Conservation (phyloP, 1,139 yeast genomes). For the Yamadazyma oceani region DNA sequence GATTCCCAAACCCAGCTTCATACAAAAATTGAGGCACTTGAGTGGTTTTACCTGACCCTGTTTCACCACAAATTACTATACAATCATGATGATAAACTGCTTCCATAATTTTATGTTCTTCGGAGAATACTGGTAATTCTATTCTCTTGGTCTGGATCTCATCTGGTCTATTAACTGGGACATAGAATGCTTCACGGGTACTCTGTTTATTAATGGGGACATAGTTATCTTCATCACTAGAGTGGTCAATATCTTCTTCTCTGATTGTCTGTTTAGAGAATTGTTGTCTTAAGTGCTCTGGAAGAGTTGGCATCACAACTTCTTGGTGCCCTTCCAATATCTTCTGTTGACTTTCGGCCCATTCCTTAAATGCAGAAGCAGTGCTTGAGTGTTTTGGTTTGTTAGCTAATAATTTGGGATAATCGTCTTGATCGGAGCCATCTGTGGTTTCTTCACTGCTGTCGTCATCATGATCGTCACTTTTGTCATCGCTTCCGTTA, state of each 20-base stretch:
- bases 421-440: conserved; percentile 20
- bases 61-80: conserved; percentile 88
- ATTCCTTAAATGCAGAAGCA: conserved; percentile 52
- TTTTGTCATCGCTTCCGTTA: conserved; percentile 20
- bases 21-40: conserved; percentile 77
- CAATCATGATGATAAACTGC: conserved; percentile 92
- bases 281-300: conserved; percentile 47
- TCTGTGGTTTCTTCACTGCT: conserved; percentile 20
- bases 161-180: conserved; percentile 62
- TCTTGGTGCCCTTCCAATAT: conserved; percentile 60
- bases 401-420: conserved; percentile 35
- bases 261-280: conserved; percentile 45
- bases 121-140: conserved; percentile 83
- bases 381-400: conserved; percentile 44
- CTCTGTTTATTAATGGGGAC: conserved; percentile 55
- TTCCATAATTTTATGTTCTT: conserved; percentile 94
- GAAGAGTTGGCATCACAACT: conserved; percentile 49
- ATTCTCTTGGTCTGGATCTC: conserved; percentile 67
- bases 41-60: conserved; percentile 83
- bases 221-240: conserved; percentile 56
- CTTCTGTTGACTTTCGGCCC: conserved; percentile 62
- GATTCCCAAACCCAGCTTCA: conserved; percentile 83
- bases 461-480: conserved; percentile 18
- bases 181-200: conserved; percentile 65
- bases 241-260: conserved; percentile 63